Percentiles rank a stretch among this genome's conserved stretches.
phyloP scores from a whole-genome alignment of 495 filamentous ascomycete genomes.

The Bombardia bombarda region DNA sequence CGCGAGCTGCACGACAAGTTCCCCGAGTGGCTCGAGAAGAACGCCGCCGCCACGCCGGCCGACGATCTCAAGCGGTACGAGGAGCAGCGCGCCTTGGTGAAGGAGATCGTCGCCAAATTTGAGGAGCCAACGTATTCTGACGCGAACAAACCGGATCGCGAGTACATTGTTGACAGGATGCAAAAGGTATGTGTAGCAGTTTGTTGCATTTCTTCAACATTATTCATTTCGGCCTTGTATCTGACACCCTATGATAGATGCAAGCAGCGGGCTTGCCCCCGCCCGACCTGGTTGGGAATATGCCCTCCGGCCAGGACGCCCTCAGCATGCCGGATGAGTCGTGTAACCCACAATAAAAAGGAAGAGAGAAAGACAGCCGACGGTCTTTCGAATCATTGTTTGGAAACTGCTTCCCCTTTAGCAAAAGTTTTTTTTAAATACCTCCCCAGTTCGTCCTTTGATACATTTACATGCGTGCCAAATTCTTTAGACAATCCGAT shows the following conservation, averaged over 20 bases:
- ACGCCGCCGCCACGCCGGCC: constrained; percentile 49
- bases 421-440: no score
- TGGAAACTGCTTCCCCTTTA: no score
- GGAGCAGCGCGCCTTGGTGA: constrained; percentile 73
- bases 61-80: constrained; percentile 75
- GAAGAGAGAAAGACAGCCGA: no score
- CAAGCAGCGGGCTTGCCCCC: constrained; percentile 90
- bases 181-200: constrained; percentile 75
- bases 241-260: constrained; percentile 52
- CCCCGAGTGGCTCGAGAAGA: constrained; percentile 77
- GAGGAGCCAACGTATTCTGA: constrained; percentile 73
- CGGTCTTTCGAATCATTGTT: no score
- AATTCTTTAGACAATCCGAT: no score
- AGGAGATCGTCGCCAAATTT: constrained; percentile 82
- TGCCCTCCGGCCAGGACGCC: constrained; percentile 67
- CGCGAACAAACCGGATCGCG: constrained; percentile 69
- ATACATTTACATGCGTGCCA: no score
- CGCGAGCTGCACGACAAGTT: constrained; percentile 92
- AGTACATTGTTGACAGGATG: constrained; percentile 95
- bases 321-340: constrained; percentile 61
- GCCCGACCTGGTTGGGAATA: constrained; percentile 81
- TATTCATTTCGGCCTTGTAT: constrained; percentile 2
- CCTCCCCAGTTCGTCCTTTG: no score
- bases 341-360: constrained; percentile 68
- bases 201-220: not conserved